phyloP scores from a whole-genome alignment of 768 basidiomycete genomes.

The Lentinula guzmanii region DNA sequence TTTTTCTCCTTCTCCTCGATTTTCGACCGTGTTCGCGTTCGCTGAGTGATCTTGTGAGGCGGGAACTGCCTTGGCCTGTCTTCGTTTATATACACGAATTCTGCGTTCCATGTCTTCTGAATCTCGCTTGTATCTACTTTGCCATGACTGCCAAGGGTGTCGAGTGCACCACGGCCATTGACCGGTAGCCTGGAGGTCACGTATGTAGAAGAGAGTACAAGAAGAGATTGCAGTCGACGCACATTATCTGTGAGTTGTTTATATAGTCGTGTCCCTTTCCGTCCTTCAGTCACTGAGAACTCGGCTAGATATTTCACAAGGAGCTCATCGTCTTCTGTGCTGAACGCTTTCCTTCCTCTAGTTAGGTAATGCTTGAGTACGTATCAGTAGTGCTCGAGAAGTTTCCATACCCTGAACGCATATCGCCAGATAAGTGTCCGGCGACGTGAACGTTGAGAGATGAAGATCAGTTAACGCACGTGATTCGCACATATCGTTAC shows the following conservation, averaged over 20 bases:
- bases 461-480: too few species aligned
- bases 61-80: too few species aligned
- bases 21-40: too few species aligned
- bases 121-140: not conserved
- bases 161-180: not conserved
- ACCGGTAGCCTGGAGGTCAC: not conserved
- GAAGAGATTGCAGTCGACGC: not conserved
- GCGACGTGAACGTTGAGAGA: too few species aligned
- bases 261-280: not conserved
- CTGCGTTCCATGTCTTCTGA: not conserved
- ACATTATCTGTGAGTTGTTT: not conserved
- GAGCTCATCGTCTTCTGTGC: not conserved
- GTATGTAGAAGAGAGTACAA: not conserved
- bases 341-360: not conserved
- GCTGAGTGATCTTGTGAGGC: too few species aligned
- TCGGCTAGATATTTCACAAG: not conserved
- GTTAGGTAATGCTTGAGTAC: not conserved
- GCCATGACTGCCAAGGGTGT: conserved; percentile 3
- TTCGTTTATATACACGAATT: not conserved
- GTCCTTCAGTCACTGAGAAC: not conserved
- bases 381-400: not conserved
- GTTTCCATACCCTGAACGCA: not conserved
- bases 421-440: too few species aligned
- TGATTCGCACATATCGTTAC: too few species aligned
- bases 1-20: not conserved